These are phyloP conservation scores for Coprinellus aureogranulatus DNA, from an alignment of 768 basidiomycete species.

Conservation along the genomic window DNA sequence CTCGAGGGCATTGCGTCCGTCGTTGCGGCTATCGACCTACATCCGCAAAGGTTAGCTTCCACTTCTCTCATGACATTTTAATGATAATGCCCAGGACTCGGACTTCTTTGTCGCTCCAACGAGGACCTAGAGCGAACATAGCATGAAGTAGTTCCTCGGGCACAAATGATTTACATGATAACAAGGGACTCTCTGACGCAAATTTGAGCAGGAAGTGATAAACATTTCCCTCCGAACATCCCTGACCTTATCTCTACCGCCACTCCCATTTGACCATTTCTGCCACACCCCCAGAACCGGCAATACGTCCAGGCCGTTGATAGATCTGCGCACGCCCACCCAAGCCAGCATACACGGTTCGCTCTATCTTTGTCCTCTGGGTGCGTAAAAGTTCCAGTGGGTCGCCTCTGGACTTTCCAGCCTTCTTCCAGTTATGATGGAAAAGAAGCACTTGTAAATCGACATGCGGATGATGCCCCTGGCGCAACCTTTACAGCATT, in stretches of 20 bases:
- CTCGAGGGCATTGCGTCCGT: not conserved
- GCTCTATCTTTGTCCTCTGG: not conserved
- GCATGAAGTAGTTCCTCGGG: not conserved
- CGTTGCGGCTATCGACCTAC: not conserved
- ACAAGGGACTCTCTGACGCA: not conserved
- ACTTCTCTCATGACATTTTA: not conserved
- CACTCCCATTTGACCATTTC: slow-evolving; percentile 3
- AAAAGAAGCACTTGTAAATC: too few species aligned
- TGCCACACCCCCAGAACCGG: slow-evolving; percentile 1
- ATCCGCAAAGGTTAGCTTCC: not conserved
- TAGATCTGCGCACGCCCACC: not conserved
- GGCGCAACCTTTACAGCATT: not conserved
- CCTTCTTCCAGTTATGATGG: not conserved
- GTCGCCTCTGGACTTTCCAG: too few species aligned
- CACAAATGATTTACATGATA: not conserved
- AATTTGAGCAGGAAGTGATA: slow-evolving; percentile 5
- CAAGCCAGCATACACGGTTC: not conserved
- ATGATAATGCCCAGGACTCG: not conserved
- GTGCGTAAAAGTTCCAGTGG: too few species aligned
- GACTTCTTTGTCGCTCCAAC: not conserved
- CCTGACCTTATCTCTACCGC: not conserved
- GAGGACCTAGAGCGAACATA: not conserved
- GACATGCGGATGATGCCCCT: not conserved
- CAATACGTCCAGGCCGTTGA: not conserved
- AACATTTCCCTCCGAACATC: slow-evolving; percentile 2